Base-by-base conservation (phyloP, 83 land plant genomes). In the Picea engelmannii region DNA sequence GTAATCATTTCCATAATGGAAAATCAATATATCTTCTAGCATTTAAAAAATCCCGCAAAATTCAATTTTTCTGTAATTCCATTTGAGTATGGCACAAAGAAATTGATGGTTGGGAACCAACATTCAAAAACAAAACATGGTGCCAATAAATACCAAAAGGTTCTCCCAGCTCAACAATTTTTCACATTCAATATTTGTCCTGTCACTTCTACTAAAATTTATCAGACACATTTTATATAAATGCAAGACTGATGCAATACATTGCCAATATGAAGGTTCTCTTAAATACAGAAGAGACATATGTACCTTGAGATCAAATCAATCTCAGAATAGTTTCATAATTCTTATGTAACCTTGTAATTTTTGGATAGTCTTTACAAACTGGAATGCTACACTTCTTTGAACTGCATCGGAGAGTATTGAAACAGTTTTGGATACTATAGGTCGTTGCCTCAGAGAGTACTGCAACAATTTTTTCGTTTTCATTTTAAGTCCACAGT, bases 261-360 rank as follows among this genome's bases (percentile, higher is more conserved):
- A 73, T 73, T 47, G 58, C 47, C 59, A 73, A 44, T 44, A 44
- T 17, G 77, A 74, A 18, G 77, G 77, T 42, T 74, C 58, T 21
- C 59, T 74, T 47, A 47, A 47, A 49, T 74, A 9, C 77, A 74
- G 49, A 16, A 59, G 77, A 21, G 77, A 74, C 59, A 47, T 42
- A 20, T 47, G 77, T 74, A 74, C 49, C 23, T 49, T 47, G 0
- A 49, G 59, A 10, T 23, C 77, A n/a, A n/a, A n/a, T n/a, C n/a
- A n/a, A n/a, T n/a, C n/a, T n/a, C n/a, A n/a, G n/a, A n/a, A n/a
- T n/a, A n/a, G n/a, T n/a, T n/a, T n/a, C n/a, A n/a, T n/a, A n/a
- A n/a, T n/a, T n/a, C n/a, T n/a, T n/a, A n/a, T n/a, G n/a, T n/a
- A n/a, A n/a, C n/a, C n/a, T n/a, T n/a, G n/a, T n/a, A n/a, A n/a